These are phyloP conservation scores for Linderniella brevidens DNA, from an alignment of 257 asterid genomes.

Conservation along the genomic window DNA sequence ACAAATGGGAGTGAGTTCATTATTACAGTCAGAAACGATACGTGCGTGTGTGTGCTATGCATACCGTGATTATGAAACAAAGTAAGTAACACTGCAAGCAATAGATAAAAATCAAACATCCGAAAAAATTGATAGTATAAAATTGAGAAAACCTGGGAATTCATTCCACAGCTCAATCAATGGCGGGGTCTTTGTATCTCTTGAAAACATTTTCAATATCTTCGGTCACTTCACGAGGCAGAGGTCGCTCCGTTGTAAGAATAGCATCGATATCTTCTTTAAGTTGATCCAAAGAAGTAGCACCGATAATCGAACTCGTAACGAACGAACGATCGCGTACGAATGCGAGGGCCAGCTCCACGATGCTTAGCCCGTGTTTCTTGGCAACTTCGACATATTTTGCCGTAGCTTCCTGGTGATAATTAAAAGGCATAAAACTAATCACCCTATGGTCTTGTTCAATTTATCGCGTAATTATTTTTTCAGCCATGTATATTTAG, in stretches of 20 bases:
- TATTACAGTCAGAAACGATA: too few species aligned
- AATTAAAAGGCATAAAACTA: neutral
- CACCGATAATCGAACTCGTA: slow-evolving; percentile 70
- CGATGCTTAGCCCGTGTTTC: slow-evolving; percentile 54
- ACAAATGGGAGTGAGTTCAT: too few species aligned
- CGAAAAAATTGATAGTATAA: too few species aligned
- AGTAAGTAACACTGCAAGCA: too few species aligned
- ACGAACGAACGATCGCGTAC: slow-evolving; percentile 65
- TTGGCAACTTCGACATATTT: slow-evolving; percentile 56
- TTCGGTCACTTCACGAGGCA: slow-evolving; percentile 37
- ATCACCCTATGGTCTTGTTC: neutral
- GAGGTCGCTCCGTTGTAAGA: slow-evolving; percentile 50
- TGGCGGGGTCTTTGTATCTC: slow-evolving; percentile 78
- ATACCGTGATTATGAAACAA: too few species aligned
- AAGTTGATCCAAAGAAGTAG: slow-evolving; percentile 63
- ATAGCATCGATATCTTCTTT: slow-evolving; percentile 62
- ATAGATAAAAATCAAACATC: too few species aligned
- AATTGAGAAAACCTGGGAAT: too few species aligned
- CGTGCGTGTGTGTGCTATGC: too few species aligned
- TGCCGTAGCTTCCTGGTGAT: slow-evolving; percentile 57
- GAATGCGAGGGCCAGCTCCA: slow-evolving; percentile 71
- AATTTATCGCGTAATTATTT: too few species aligned
- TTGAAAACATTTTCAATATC: slow-evolving; percentile 57
- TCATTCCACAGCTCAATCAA: slow-evolving; percentile 12
- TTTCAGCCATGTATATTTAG: too few species aligned